phyloP scores from a whole-genome alignment of 345 rosid species.

The Hypericum perforatum region DNA sequence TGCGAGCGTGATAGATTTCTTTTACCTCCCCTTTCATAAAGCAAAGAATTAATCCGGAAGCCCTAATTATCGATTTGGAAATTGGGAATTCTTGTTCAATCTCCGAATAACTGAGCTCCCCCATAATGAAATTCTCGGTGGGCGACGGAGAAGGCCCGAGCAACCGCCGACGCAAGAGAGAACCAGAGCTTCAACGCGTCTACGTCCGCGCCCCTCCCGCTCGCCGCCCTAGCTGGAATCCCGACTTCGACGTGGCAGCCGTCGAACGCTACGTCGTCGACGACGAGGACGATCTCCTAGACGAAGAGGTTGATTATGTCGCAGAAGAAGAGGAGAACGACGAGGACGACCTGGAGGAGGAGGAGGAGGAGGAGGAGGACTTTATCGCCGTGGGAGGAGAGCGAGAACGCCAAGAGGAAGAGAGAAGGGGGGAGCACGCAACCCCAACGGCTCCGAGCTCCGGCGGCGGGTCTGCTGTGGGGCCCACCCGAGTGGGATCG shows the following conservation, averaged over 20 bases:
- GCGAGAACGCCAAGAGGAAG: conserved; percentile 4
- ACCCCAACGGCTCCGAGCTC: not conserved
- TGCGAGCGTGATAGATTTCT: too few relatives aligned
- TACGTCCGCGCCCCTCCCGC: not conserved
- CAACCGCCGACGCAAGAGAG: conserved; percentile 15
- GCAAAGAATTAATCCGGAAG: too few relatives aligned
- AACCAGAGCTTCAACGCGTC: not conserved
- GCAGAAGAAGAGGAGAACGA: not conserved
- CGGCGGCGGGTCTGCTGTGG: not conserved
- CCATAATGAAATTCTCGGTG: conserved; percentile 16
- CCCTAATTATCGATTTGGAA: too few relatives aligned
- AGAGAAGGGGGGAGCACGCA: not conserved
- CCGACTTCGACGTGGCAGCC: not conserved
- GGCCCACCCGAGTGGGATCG: conserved; percentile 15
- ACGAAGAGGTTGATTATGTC: not conserved
- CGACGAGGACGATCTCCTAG: not conserved
- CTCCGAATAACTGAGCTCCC: too few relatives aligned
- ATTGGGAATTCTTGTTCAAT: too few relatives aligned
- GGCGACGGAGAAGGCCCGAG: conserved; percentile 31
- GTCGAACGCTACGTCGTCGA: not conserved
- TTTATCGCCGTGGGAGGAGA: not conserved
- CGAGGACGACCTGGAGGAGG: not conserved
- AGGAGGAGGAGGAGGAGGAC: not conserved
- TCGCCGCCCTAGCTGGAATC: not conserved
- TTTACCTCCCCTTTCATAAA: too few relatives aligned